Evolutionary conservation across 140 eudicot genomes (phyloP).

Genomic region (Erigeron philadelphicus): DNA sequence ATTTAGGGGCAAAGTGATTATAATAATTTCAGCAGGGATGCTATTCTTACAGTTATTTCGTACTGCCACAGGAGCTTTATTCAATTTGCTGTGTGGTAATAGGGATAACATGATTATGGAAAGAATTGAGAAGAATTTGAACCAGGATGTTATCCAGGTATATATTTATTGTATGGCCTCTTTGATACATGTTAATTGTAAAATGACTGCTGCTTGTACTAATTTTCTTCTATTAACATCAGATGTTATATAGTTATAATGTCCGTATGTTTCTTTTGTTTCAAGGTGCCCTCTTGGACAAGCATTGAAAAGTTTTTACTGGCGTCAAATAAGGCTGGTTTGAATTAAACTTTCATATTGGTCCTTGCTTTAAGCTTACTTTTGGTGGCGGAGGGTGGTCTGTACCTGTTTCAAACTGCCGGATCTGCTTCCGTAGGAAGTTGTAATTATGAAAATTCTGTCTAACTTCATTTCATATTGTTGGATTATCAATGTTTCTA

Average conservation of each 20-base stretch:
- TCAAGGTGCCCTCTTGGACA: conserved; percentile 30
- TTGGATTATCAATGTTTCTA: too few species aligned
- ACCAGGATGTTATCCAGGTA: conserved; percentile 57
- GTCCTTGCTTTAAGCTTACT: background rate
- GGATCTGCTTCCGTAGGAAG: too few species aligned
- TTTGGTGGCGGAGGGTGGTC: too few species aligned
- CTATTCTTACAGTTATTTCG: conserved; percentile 7
- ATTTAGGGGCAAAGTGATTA: too few species aligned
- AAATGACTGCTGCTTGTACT: too few species aligned
- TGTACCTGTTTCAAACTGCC: too few species aligned
- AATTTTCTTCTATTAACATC: too few species aligned
- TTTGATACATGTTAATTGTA: too few species aligned
- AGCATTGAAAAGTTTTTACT: conserved; percentile 28
- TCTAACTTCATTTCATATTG: too few species aligned
- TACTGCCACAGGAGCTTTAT: conserved; percentile 54
- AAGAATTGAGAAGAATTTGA: conserved; percentile 73
- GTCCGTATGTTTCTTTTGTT: background rate
- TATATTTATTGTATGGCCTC: background rate
- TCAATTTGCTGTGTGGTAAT: conserved; percentile 61
- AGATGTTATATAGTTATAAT: too few species aligned
- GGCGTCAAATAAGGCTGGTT: conserved; percentile 36
- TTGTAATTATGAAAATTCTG: too few species aligned
- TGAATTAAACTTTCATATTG: conserved; percentile 20
- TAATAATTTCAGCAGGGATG: background rate
- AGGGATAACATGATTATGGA: conserved; percentile 58